Percentiles rank a stretch among this genome's conserved stretches.
phyloP scores from a whole-genome alignment of 202 grass and related monocot species.

The Miscanthus sacchariflorus region DNA sequence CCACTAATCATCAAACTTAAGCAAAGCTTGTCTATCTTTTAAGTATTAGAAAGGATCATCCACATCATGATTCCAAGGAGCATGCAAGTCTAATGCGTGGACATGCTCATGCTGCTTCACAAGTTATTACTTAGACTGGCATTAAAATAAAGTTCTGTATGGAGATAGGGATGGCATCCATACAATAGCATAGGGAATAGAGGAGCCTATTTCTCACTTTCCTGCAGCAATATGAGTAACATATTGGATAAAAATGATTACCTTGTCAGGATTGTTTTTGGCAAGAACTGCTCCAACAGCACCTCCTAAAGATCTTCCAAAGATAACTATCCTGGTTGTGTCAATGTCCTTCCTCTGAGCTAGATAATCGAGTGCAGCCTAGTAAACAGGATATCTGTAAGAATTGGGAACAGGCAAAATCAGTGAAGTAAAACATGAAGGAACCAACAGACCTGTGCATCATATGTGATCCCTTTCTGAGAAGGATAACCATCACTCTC shows the following conservation, averaged over 20 bases:
- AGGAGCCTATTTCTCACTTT: conserved; percentile 28
- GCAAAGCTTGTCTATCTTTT: conserved; percentile 9
- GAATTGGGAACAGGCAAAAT: conserved; percentile 19
- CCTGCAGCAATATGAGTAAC: conserved; percentile 28
- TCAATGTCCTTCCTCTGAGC: conserved; percentile 91
- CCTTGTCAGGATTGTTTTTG: conserved; percentile 97
- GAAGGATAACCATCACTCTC: conserved; percentile 97
- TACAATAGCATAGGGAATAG: conserved; percentile 33
- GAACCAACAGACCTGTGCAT: conserved; percentile 85
- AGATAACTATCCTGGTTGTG: conserved; percentile 91
- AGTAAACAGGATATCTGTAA: conserved; percentile 47
- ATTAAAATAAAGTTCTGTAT: conserved; percentile 12
- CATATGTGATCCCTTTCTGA: conserved; percentile 92
- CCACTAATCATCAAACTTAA: conserved; percentile 18
- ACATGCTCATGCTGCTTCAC: conserved; percentile 5
- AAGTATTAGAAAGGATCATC: conserved; percentile 9
- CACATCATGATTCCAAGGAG: conserved; percentile 20
- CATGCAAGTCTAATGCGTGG: conserved; percentile 11
- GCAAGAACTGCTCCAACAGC: conserved; percentile 94
- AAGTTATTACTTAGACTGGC: conserved; percentile 29
- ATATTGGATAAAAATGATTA: conserved; percentile 47
- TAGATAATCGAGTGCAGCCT: conserved; percentile 99
- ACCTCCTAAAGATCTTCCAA: conserved; percentile 98
- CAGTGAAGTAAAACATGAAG: conserved; percentile 40
- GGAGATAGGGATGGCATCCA: conserved; percentile 18